Evolutionary conservation across 345 rosid genomes (phyloP).

Genomic region (Raphanus raphanistrum): DNA sequence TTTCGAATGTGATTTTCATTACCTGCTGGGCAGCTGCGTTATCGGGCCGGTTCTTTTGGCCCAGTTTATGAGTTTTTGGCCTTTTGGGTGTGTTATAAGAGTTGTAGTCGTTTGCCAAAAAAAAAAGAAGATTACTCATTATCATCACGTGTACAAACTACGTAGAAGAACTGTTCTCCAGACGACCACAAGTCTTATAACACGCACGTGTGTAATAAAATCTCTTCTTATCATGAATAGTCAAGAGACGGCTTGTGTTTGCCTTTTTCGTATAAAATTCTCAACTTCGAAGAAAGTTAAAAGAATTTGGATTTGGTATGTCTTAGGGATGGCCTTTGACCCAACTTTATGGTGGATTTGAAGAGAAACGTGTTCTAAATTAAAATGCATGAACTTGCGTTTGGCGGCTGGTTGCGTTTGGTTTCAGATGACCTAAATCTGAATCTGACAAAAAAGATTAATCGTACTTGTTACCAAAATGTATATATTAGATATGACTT

Average conservation of each 20-base stretch:
- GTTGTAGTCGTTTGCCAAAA: neutral
- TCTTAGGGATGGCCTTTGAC: constrained; percentile 29
- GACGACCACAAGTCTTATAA: neutral
- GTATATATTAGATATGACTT: constrained; percentile 19
- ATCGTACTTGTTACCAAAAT: constrained; percentile 5
- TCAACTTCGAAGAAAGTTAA: neutral
- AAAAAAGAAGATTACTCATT: neutral
- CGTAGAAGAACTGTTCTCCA: neutral
- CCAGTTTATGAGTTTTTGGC: neutral
- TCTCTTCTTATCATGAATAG: constrained; percentile 28
- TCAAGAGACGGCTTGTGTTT: constrained; percentile 25
- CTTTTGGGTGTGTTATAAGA: neutral
- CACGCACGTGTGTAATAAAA: constrained; percentile 28
- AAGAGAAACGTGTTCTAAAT: constrained; percentile 14
- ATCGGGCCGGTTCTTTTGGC: neutral
- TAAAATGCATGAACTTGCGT: constrained; percentile 31
- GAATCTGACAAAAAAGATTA: constrained; percentile 11
- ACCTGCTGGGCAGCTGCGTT: neutral
- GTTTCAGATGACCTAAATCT: constrained; percentile 11
- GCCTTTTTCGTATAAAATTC: constrained; percentile 1
- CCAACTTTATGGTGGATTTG: neutral
- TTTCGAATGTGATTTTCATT: neutral
- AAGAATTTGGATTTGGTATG: constrained; percentile 8
- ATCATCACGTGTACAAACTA: constrained; percentile 9
- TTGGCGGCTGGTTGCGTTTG: constrained; percentile 30